Base-by-base conservation (phyloP, 2,329 filamentous ascomycete genomes). In the Fusarium globosum region DNA sequence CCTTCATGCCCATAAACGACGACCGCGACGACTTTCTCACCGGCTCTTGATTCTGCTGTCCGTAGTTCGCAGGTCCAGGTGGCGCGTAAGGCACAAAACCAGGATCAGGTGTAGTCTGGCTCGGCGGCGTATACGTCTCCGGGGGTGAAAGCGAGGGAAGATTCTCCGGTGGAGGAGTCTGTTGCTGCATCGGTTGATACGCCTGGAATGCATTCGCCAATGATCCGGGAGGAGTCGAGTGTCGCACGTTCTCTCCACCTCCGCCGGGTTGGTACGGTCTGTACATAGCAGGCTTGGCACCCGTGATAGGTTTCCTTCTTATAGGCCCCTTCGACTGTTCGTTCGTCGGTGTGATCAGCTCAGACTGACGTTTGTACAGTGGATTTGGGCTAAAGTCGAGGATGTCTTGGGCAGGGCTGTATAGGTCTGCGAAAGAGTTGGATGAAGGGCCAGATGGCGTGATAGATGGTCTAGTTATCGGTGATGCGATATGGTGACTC, bases 1-100 rank as follows among this genome's bases (percentile, higher is more conserved):
- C 69, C 45, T 72, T 73, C 69, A 72, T 72, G 1, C 69, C 69
- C 61, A 72, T 70, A 30, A 72, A 72, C 1, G 69, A 73, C 16
- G 59, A 42, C 4, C 69, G 45, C 6, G 67, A 69, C 4, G 67
- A 58, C 30, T 70, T 65, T 4, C 56, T 51, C 12, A 14, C 30
- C 4, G 55, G 30, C 12, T 66, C 69, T 11, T 58, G 56, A 20
- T 28, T 51, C 15, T 46, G 18, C 16, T 61, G 45, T 21, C 53
- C 56, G 16, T 46, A 63, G 20, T 36, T 26, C 15, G 26, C 9
- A 33, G 36, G 28, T 35, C 55, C 38, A n/a, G 67, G 52, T 5
- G 41, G 57, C 4, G 33, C 61, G 23, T 70, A 55, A 0, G 49
- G 45, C 9, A 73, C 39, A 16, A 70, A 70, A 0, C 43, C 61